phyloP scores from a whole-genome alignment of 2,329 filamentous ascomycete genomes.

The Xylariaceae sp. region DNA sequence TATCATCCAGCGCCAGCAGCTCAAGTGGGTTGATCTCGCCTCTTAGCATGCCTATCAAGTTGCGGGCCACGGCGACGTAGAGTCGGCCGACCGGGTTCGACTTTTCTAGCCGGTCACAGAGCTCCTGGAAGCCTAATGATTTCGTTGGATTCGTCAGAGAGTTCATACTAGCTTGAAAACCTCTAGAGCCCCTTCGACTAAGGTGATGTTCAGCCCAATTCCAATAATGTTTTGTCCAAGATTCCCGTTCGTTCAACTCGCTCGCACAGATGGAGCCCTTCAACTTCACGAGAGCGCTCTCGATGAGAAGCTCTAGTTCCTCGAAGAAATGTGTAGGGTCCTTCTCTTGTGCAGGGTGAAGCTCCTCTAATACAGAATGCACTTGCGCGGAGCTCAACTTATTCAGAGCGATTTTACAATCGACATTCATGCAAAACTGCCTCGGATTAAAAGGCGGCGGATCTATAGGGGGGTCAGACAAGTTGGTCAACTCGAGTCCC shows the following conservation, averaged over 20 bases:
- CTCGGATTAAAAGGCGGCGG: slow-evolving; percentile 1
- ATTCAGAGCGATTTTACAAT: slow-evolving; percentile 15
- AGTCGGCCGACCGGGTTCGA: slow-evolving; percentile 5
- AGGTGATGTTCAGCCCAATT: slow-evolving; percentile 22
- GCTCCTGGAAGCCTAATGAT: background rate
- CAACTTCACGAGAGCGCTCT: slow-evolving; percentile 1
- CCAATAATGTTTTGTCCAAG: slow-evolving; percentile 16
- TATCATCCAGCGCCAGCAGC: slow-evolving; percentile 1
- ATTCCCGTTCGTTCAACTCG: background rate
- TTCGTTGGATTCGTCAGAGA: too few relatives aligned
- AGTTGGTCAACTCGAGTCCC: slow-evolving; percentile 14
- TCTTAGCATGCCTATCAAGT: slow-evolving; percentile 2
- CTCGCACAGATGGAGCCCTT: background rate
- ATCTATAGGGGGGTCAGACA: background rate
- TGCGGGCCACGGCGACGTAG: slow-evolving; percentile 12
- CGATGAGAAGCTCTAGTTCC: slow-evolving; percentile 17
- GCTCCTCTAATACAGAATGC: background rate
- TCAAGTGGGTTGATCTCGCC: slow-evolving; percentile 7
- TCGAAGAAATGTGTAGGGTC: background rate
- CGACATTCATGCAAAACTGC: slow-evolving; percentile 23
- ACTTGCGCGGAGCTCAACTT: slow-evolving; percentile 2
- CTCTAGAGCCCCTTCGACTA: background rate
- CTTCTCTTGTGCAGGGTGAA: background rate
- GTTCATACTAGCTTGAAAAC: too few relatives aligned
- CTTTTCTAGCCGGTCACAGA: background rate